Evolutionary conservation across 2,329 filamentous ascomycete species (phyloP).

Genomic region (Cylindrodendrum hubeiense): DNA sequence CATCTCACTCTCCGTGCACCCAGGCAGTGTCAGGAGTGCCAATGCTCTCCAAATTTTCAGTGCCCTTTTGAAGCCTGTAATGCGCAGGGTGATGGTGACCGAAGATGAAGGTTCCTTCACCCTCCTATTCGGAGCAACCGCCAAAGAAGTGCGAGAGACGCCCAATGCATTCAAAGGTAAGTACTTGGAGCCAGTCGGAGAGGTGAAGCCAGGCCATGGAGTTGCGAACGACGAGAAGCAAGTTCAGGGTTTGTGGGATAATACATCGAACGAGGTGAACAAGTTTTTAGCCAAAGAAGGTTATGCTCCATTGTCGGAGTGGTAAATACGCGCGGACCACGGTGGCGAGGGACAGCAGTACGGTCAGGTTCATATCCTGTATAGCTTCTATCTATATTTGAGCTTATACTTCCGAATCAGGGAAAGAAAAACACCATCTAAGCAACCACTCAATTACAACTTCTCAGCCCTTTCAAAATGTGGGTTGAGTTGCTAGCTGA

Average conservation of each 20-base stretch:
- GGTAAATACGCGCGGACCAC: not conserved
- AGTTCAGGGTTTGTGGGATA: not conserved
- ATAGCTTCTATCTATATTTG: too few species aligned
- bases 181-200: not conserved
- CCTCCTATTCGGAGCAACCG: not conserved
- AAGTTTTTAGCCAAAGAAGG: not conserved
- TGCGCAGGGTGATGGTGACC: not conserved
- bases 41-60: not conserved
- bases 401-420: too few species aligned
- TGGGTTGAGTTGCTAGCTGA: too few species aligned
- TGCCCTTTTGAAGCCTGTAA: not conserved
- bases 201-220: not conserved
- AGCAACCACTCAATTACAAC: too few species aligned
- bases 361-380: too few species aligned
- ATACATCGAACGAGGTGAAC: not conserved
- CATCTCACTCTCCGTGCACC: constrained; percentile 3
- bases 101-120: not conserved
- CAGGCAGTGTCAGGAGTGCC: not conserved
- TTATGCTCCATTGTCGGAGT: not conserved
- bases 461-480: too few species aligned
- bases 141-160: not conserved
- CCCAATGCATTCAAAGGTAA: not conserved
- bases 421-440: too few species aligned
- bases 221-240: not conserved
- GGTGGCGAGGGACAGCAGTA: too few species aligned